phyloP scores from a whole-genome alignment of 2,329 filamentous ascomycete genomes.

The Whalleya microplaca region DNA sequence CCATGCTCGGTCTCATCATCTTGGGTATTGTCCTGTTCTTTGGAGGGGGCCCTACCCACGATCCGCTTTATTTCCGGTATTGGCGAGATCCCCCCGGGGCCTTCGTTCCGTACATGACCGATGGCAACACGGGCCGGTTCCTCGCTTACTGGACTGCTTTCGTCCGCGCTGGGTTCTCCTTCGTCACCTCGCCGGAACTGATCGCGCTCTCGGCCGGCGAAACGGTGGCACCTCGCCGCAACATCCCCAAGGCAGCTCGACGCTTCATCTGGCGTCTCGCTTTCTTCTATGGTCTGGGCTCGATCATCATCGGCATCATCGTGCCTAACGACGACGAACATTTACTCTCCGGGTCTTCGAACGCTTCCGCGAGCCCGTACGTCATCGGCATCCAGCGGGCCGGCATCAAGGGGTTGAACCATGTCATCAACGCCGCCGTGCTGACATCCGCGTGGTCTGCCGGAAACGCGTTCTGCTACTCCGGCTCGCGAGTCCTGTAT shows the following conservation, averaged over 20 bases:
- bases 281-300: constrained; percentile 66
- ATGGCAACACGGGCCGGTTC: constrained; percentile 55
- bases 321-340: constrained; percentile 67
- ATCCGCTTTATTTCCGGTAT: constrained; percentile 54
- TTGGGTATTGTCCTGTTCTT: constrained; percentile 59
- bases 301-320: constrained; percentile 63
- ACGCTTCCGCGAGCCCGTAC: constrained; percentile 65
- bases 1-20: constrained; percentile 61
- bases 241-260: constrained; percentile 67
- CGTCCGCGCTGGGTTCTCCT: constrained; percentile 63
- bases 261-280: constrained; percentile 66
- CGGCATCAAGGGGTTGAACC: constrained; percentile 65
- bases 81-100: constrained; percentile 50
- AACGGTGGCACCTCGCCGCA: constrained; percentile 64
- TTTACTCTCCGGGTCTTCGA: constrained; percentile 61
- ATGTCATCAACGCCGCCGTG: constrained; percentile 70
- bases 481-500: constrained; percentile 70
- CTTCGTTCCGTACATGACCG: constrained; percentile 51
- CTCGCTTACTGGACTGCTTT: constrained; percentile 62
- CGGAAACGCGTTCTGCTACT: constrained; percentile 66
- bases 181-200: constrained; percentile 66
- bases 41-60: constrained; percentile 55
- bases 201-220: constrained; percentile 67
- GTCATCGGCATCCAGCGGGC: constrained; percentile 70
- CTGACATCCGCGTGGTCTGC: constrained; percentile 68